phyloP scores from a whole-genome alignment of 805 yeast species.

The Pichia cephalocereana region DNA sequence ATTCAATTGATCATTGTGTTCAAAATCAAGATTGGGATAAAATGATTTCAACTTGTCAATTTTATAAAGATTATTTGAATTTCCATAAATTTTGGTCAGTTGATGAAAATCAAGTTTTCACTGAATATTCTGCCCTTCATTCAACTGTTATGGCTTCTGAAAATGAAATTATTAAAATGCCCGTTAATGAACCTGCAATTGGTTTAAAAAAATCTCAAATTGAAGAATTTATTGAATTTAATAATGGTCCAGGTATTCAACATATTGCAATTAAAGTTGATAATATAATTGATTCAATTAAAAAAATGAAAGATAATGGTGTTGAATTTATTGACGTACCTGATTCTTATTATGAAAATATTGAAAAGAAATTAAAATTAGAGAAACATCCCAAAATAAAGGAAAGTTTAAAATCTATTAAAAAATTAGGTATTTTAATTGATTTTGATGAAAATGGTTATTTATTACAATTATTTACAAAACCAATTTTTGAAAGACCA shows the following conservation, averaged over 20 bases:
- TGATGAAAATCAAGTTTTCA: slow-evolving; percentile 66
- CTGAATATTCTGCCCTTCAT: slow-evolving; percentile 58
- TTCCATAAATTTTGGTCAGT: slow-evolving; percentile 80
- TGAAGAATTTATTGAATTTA: slow-evolving; percentile 68
- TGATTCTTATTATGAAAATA: slow-evolving; percentile 42
- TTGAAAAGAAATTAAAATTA: slow-evolving; percentile 35
- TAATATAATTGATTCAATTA: slow-evolving; percentile 51
- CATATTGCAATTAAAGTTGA: slow-evolving; percentile 65
- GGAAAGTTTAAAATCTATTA: slow-evolving; percentile 44
- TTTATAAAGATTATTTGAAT: slow-evolving; percentile 56
- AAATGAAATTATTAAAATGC: slow-evolving; percentile 62
- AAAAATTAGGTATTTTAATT: slow-evolving; percentile 50
- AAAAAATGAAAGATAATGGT: slow-evolving; percentile 49
- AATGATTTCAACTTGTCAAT: slow-evolving; percentile 48
- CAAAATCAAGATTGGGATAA: slow-evolving; percentile 67
- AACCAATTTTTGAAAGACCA: slow-evolving; percentile 70
- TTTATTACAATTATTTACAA: slow-evolving; percentile 69
- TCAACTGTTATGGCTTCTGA: slow-evolving; percentile 71
- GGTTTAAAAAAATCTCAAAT: slow-evolving; percentile 65
- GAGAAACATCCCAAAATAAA: slow-evolving; percentile 32
- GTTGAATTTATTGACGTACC: slow-evolving; percentile 61
- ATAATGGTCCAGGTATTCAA: slow-evolving; percentile 79
- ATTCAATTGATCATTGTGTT: slow-evolving; percentile 66
- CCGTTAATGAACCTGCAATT: slow-evolving; percentile 75
- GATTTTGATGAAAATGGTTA: slow-evolving; percentile 77